These are phyloP conservation scores for Houttuynia cordata DNA, from an alignment of 164 flowering plant species.

Conservation along the genomic window DNA sequence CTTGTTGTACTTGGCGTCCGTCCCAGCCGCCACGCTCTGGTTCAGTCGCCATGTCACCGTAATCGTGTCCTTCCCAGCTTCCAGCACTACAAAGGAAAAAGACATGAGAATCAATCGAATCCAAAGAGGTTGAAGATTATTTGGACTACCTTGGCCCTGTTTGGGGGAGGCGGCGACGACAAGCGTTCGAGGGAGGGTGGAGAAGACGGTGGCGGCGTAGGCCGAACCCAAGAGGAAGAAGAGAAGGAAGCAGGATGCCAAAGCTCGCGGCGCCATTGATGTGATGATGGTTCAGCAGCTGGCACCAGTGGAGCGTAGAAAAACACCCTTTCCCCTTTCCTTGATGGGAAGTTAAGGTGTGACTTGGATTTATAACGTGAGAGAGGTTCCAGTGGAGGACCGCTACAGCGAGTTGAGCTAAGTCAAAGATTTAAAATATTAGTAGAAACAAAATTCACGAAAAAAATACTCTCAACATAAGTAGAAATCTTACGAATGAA, in stretches of 20 bases:
- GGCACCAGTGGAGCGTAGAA: no score
- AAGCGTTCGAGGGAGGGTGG: conserved; percentile 26
- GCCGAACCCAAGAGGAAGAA: conserved; percentile 13
- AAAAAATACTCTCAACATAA: no score
- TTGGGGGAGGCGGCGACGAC: conserved; percentile 32
- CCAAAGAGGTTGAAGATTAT: not conserved
- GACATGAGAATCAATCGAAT: not conserved
- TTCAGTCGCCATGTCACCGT: conserved; percentile 43
- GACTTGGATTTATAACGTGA: no score
- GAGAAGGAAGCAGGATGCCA: not conserved
- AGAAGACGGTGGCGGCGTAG: conserved; percentile 23
- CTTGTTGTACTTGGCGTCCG: conserved; percentile 33
- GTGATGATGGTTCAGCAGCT: not conserved
- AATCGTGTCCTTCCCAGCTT: conserved; percentile 40
- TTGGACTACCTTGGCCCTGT: conserved; percentile 23
- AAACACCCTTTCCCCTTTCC: no score
- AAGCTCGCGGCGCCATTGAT: conserved; percentile 1
- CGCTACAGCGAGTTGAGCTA: no score
- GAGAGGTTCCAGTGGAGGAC: no score
- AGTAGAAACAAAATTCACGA: no score
- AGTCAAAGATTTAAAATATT: no score
- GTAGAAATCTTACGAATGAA: no score
- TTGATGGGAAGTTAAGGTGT: no score
- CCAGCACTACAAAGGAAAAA: conserved; percentile 28
- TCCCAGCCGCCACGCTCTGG: conserved; percentile 21